phyloP scores from a whole-genome alignment of 176 grass and related monocot genomes.

The Triticum dicoccoides region DNA sequence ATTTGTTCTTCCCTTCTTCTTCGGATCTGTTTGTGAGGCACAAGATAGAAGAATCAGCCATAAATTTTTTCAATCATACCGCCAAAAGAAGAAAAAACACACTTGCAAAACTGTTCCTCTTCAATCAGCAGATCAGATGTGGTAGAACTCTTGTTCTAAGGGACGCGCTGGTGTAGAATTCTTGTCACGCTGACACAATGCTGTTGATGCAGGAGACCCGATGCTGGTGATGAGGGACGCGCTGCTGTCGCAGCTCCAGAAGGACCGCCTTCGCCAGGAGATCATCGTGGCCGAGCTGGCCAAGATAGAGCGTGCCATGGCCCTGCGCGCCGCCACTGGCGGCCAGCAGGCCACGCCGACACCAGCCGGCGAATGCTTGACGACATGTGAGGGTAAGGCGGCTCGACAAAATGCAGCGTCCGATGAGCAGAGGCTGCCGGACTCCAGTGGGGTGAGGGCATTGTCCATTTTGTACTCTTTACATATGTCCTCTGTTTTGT shows the following conservation, averaged over 20 bases:
- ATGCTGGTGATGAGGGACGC: constrained; percentile 32
- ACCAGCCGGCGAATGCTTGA: too few species aligned
- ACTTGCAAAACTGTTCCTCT: neutral
- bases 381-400: too few species aligned
- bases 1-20: neutral
- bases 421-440: neutral
- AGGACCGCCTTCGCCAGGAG: constrained; percentile 29
- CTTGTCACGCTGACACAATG: neutral
- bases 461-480: neutral
- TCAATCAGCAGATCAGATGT: neutral
- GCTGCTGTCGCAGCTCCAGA: constrained; percentile 41
- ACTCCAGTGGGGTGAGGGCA: constrained; percentile 24
- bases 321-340: neutral
- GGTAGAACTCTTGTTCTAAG: neutral
- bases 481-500: neutral
- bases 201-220: neutral
- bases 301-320: constrained; percentile 34
- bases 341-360: neutral
- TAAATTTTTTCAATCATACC: neutral
- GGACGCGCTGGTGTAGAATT: neutral
- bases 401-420: neutral
- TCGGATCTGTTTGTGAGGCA: neutral
- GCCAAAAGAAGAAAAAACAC: neutral
- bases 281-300: constrained; percentile 32
- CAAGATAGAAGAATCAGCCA: neutral